These are phyloP conservation scores for Allomyces arbusculus DNA, from an alignment of 192 early-diverging fungal species.

Conservation along the genomic window DNA sequence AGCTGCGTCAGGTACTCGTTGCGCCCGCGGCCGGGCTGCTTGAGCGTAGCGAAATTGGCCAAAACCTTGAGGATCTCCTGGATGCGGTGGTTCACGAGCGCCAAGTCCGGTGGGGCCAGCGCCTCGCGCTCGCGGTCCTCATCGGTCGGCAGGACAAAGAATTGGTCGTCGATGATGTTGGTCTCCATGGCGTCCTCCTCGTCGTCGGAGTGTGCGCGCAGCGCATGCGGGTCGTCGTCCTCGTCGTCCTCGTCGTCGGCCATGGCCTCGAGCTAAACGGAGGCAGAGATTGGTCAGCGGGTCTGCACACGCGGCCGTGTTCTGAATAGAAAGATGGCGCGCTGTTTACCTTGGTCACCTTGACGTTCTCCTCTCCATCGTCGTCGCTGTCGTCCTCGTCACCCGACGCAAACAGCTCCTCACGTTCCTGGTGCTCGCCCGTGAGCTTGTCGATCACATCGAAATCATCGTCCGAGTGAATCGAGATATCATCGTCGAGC, in stretches of 20 bases:
- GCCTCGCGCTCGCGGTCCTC: slow-evolving; percentile 40
- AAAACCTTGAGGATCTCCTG: slow-evolving; percentile 76
- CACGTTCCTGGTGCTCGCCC: neutral
- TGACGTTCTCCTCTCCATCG: neutral
- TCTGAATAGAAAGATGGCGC: too few relatives aligned
- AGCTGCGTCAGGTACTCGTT: slow-evolving; percentile 73
- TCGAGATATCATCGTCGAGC: neutral
- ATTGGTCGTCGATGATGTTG: slow-evolving; percentile 12
- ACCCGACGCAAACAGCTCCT: neutral
- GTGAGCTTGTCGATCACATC: neutral
- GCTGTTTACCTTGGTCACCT: neutral
- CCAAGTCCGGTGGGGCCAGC: slow-evolving; percentile 38
- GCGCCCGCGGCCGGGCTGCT: slow-evolving; percentile 51
- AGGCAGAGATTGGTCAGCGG: too few relatives aligned
- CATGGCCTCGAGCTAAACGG: neutral
- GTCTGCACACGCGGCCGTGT: too few relatives aligned
- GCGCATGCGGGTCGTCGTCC: neutral
- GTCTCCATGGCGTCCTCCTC: slow-evolving; percentile 11
- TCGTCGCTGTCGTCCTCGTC: neutral
- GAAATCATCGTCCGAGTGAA: neutral
- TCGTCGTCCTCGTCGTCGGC: neutral
- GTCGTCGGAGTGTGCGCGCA: too few relatives aligned
- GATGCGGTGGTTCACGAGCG: slow-evolving; percentile 63
- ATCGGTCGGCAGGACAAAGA: slow-evolving; percentile 7
- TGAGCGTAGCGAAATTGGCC: slow-evolving; percentile 70